phyloP scores from a whole-genome alignment of 2,329 filamentous ascomycete genomes.

The Pseudogymnoascus sp. region DNA sequence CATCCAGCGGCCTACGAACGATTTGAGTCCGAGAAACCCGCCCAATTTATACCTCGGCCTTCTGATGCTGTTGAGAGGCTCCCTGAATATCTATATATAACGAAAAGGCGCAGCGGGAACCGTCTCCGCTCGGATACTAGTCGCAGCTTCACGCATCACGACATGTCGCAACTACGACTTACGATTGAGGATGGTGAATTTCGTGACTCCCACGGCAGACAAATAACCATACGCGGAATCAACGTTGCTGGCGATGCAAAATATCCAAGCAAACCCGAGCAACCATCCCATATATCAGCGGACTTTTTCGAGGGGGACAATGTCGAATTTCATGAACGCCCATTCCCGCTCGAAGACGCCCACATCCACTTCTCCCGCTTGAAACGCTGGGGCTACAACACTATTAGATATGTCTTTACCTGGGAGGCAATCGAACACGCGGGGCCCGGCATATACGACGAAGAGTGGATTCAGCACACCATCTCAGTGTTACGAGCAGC shows the following conservation, averaged over 20 bases:
- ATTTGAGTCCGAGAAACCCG: not conserved
- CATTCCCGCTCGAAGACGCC: conserved; percentile 77
- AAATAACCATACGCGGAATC: conserved; percentile 86
- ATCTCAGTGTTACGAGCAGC: conserved; percentile 77
- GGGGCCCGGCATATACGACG: conserved; percentile 86
- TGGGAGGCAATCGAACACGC: conserved; percentile 98
- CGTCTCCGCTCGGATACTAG: not conserved
- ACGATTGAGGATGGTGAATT: conserved; percentile 82
- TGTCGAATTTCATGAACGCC: conserved; percentile 80
- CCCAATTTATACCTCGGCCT: not conserved
- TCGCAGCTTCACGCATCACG: not conserved
- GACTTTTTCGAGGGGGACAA: conserved; percentile 90
- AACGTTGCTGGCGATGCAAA: conserved; percentile 91
- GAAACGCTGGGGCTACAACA: conserved; percentile 89
- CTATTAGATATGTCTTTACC: conserved; percentile 92
- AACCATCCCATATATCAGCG: conserved; percentile 70
- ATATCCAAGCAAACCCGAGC: conserved; percentile 71
- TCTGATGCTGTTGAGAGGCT: not conserved
- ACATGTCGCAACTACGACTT: conserved; percentile 70
- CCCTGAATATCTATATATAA: not conserved
- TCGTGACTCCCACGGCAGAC: conserved; percentile 71
- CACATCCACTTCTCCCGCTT: conserved; percentile 80
- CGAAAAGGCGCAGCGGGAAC: not conserved
- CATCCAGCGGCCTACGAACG: not conserved
- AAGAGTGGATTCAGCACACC: conserved; percentile 87